Conservation (phyloP, 305 asterid species). For the Fraxinus paxiana region DNA sequence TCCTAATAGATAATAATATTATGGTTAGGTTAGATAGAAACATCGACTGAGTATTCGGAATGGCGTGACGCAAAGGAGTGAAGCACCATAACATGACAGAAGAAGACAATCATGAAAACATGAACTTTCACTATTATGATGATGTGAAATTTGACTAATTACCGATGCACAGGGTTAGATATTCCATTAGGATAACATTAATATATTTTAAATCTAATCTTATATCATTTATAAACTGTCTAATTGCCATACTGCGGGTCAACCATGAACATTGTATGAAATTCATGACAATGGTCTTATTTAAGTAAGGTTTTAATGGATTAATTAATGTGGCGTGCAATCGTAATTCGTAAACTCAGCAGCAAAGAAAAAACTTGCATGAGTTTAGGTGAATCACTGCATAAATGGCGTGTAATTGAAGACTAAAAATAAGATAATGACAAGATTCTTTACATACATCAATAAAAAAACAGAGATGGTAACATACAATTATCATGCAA, state of each 20-base stretch:
- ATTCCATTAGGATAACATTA: conserved; percentile 25
- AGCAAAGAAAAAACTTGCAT: conserved; percentile 21
- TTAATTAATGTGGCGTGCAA: conserved; percentile 26
- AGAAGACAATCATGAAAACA: conserved; percentile 7
- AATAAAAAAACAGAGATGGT: conserved; percentile 8
- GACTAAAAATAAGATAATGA: conserved; percentile 23
- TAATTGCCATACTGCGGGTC: conserved; percentile 28
- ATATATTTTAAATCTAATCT: not conserved
- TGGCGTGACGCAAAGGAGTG: conserved; percentile 14
- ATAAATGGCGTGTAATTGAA: conserved; percentile 14
- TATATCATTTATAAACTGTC: conserved; percentile 19
- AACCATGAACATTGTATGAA: conserved; percentile 14
- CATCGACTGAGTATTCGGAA: conserved; percentile 31
- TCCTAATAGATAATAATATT: conserved; percentile 27
- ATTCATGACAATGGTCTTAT: conserved; percentile 19
- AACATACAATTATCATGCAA: conserved; percentile 10
- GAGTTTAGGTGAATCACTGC: conserved; percentile 36
- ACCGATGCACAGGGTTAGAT: conserved; percentile 5
- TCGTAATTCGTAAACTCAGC: conserved; percentile 23
- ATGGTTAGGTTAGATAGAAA: conserved; percentile 40
- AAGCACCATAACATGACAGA: conserved; percentile 9
- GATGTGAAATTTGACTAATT: conserved; percentile 19
- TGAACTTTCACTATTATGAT: conserved; percentile 10
- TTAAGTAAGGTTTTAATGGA: conserved; percentile 15
- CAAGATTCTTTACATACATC: conserved; percentile 24